Percentiles rank a stretch among this genome's conserved stretches.
phyloP scores from a whole-genome alignment of 2,329 filamentous ascomycete species.

The Macrophomina tecta region DNA sequence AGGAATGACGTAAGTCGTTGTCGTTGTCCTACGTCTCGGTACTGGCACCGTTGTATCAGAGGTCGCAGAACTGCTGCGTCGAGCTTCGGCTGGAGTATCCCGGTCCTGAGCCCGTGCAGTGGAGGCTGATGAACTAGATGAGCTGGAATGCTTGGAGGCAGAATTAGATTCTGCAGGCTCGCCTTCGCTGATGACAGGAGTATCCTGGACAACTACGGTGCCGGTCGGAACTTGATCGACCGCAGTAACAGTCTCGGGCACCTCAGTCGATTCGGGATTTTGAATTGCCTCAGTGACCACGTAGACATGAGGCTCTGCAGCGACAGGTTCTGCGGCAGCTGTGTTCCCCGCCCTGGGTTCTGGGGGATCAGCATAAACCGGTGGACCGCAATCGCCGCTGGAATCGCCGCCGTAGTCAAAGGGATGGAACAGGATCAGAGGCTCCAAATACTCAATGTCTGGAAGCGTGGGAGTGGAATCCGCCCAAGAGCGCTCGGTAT shows the following conservation, averaged over 20 bases:
- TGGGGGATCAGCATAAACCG: not conserved
- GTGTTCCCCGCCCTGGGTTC: not conserved
- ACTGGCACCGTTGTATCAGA: not conserved
- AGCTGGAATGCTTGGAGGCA: not conserved
- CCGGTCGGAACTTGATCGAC: not conserved
- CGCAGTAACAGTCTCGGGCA: not conserved
- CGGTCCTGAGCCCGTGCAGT: not conserved
- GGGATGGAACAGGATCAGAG: not conserved
- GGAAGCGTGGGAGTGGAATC: not conserved
- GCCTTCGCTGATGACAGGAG: not conserved
- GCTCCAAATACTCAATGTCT: not conserved
- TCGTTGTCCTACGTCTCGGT: too few species aligned
- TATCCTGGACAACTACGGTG: not conserved
- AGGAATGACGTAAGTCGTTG: not conserved
- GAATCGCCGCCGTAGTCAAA: not conserved
- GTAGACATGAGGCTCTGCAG: not conserved
- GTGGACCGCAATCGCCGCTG: not conserved
- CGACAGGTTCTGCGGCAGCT: too few species aligned
- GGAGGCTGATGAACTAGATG: not conserved
- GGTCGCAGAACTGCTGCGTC: not conserved
- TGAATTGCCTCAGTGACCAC: slow-evolving; percentile 11
- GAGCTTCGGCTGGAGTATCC: not conserved
- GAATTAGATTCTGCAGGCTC: not conserved
- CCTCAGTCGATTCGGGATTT: not conserved
- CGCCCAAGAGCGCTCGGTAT: not conserved